A percentile compares a stretch with the other conserved stretches of the same genome.
These are phyloP conservation scores for Picea engelmannii DNA, from an alignment of 83 land plant species.

Conservation along the genomic window DNA sequence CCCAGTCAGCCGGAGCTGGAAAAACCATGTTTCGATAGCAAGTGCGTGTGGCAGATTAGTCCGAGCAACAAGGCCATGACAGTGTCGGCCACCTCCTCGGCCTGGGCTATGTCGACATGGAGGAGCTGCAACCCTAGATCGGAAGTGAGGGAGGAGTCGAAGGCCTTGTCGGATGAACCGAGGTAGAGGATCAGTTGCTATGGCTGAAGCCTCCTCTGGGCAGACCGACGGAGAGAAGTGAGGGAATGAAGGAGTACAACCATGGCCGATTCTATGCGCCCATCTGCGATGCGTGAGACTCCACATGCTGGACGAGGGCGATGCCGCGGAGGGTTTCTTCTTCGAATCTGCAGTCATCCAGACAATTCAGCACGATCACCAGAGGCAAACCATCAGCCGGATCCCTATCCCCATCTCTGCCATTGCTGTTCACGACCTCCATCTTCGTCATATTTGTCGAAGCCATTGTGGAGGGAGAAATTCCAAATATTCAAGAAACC, in stretches of 20 bases:
- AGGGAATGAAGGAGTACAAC: conserved; percentile 97
- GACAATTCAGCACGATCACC: conserved; percentile 93
- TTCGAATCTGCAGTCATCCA: conserved; percentile 75
- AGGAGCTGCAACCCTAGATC: conserved; percentile 91
- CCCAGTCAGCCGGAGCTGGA: conserved; percentile 94
- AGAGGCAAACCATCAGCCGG: conserved; percentile 37
- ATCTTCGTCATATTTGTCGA: too few relatives aligned
- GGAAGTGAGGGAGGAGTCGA: conserved; percentile 84
- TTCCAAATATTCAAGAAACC: too few relatives aligned
- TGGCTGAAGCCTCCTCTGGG: conserved; percentile 92
- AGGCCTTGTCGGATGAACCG: conserved; percentile 86
- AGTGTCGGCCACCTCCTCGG: conserved; percentile 96
- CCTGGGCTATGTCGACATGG: conserved; percentile 82
- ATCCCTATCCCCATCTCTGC: too few relatives aligned
- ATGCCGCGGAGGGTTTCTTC: conserved; percentile 66
- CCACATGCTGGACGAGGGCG: conserved; percentile 82
- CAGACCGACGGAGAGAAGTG: conserved; percentile 96
- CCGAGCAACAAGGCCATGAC: conserved; percentile 94
- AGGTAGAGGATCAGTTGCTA: conserved; percentile 92
- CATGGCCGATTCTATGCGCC: conserved; percentile 87
- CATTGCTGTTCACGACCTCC: too few relatives aligned
- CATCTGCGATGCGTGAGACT: conserved; percentile 67
- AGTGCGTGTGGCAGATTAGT: conserved; percentile 80
- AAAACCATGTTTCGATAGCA: conserved; percentile 68
- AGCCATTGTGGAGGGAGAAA: too few relatives aligned